A percentile compares a stretch with the other conserved stretches of the same genome.
Evolutionary conservation across 257 asterid genomes (phyloP).

Genomic region (Cynanchum wilfordii): DNA sequence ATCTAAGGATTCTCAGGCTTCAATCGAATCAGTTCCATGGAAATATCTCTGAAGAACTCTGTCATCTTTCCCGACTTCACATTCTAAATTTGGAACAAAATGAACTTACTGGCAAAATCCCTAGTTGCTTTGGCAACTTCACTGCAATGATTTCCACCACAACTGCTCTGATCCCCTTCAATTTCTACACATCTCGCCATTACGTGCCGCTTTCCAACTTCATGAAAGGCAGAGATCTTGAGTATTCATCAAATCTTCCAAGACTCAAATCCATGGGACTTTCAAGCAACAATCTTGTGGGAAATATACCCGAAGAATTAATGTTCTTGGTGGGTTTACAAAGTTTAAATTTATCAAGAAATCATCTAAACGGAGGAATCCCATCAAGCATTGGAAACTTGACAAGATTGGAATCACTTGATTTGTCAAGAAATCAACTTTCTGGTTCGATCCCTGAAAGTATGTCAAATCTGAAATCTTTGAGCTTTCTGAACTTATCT

Average conservation of each 20-base stretch:
- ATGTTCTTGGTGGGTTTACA: constrained; percentile 10
- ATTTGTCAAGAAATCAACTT: constrained; percentile 27
- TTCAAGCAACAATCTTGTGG: constrained; percentile 11
- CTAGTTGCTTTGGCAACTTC: constrained; percentile 22
- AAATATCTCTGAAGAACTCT: constrained; percentile 16
- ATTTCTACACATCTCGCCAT: constrained; percentile 6
- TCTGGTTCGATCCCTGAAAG: constrained; percentile 26
- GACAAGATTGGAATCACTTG: constrained; percentile 30
- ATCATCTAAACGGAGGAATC: constrained; percentile 28
- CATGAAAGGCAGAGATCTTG: constrained; percentile 17
- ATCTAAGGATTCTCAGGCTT: constrained; percentile 21
- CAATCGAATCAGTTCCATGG: constrained; percentile 26
- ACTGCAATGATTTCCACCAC: constrained; percentile 21
- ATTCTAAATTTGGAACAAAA: constrained; percentile 26
- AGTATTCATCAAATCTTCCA: constrained; percentile 7
- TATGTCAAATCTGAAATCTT: constrained; percentile 21
- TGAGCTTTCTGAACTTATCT: constrained; percentile 32
- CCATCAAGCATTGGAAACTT: constrained; percentile 26
- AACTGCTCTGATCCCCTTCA: neutral
- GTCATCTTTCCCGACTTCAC: constrained; percentile 25
- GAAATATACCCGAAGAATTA: constrained; percentile 18
- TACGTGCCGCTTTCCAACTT: neutral
- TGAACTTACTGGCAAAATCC: constrained; percentile 18
- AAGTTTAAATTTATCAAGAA: constrained; percentile 21
- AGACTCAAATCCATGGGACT: constrained; percentile 14